Evolutionary conservation across 331 rosid genomes (phyloP).

Genomic region (Quercus tomentella): DNA sequence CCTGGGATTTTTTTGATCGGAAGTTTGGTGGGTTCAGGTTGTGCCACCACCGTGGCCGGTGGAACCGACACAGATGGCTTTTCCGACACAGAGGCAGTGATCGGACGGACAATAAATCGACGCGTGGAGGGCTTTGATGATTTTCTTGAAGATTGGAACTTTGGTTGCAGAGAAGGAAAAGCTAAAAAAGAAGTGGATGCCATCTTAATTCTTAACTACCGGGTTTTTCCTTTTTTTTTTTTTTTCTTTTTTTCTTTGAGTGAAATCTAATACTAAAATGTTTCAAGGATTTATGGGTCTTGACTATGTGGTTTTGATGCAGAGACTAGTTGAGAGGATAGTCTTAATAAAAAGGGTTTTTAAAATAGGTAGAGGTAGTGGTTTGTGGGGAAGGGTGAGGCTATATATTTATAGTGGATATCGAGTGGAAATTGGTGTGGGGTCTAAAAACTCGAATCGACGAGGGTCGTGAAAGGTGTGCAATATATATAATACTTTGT

Average conservation of each 20-base stretch:
- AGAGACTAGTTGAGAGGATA: not conserved
- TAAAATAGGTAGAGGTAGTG: not conserved
- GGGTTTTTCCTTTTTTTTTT: too few relatives aligned
- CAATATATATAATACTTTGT: not conserved
- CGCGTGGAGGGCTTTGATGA: not conserved
- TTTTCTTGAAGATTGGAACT: slow-evolving; percentile 11
- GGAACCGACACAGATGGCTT: slow-evolving; percentile 27
- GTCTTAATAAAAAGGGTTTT: too few relatives aligned
- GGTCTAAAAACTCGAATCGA: not conserved
- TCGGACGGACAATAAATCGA: slow-evolving; percentile 1
- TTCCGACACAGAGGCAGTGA: slow-evolving; percentile 42
- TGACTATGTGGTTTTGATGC: not conserved
- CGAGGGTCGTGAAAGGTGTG: slow-evolving; percentile 33
- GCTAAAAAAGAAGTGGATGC: slow-evolving; percentile 23
- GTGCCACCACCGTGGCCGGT: slow-evolving; percentile 5
- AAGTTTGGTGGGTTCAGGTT: slow-evolving; percentile 24
- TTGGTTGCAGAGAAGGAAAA: slow-evolving; percentile 24
- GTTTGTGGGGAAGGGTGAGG: not conserved
- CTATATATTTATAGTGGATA: slow-evolving; percentile 17
- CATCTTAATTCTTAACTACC: slow-evolving; percentile 12
- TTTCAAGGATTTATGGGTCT: not conserved
- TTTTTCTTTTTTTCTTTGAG: too few relatives aligned
- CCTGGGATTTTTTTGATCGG: slow-evolving; percentile 74
- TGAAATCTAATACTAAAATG: too few relatives aligned
- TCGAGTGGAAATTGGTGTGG: slow-evolving; percentile 4